phyloP scores from a whole-genome alignment of 2,329 filamentous ascomycete genomes.

The Fusarium udum region DNA sequence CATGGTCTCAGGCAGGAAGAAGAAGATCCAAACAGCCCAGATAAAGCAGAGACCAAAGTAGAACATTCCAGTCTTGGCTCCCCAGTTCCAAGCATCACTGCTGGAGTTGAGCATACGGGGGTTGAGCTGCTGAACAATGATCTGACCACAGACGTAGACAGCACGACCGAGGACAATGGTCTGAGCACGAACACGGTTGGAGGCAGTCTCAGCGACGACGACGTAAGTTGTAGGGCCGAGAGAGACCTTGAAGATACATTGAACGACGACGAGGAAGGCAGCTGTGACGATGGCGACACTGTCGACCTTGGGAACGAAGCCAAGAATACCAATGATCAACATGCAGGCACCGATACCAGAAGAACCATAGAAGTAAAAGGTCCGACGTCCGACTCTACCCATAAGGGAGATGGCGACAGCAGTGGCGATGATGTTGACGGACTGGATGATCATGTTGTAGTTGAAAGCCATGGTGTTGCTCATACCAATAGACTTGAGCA shows the following conservation, averaged over 20 bases:
- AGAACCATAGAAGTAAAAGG: constrained; percentile 54
- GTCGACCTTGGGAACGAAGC: constrained; percentile 43
- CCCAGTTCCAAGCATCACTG: constrained; percentile 56
- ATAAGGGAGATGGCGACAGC: constrained; percentile 52
- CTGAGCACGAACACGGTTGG: constrained; percentile 57
- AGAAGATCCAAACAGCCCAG: constrained; percentile 60
- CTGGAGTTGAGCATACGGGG: constrained; percentile 57
- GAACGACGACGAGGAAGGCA: constrained; percentile 52
- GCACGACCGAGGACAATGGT: constrained; percentile 57
- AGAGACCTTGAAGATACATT: constrained; percentile 61
- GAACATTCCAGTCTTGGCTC: constrained; percentile 58
- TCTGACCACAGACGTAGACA: constrained; percentile 53
- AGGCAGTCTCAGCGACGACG: constrained; percentile 68
- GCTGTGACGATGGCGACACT: constrained; percentile 43
- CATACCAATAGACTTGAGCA: constrained; percentile 62
- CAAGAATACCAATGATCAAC: constrained; percentile 54
- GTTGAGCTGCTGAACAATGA: constrained; percentile 52
- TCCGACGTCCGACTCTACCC: constrained; percentile 51
- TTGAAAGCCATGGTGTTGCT: constrained; percentile 53
- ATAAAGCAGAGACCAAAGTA: constrained; percentile 55
- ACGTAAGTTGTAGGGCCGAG: constrained; percentile 77
- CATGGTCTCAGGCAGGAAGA: constrained; percentile 63
- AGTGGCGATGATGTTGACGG: constrained; percentile 54
- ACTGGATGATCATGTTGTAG: constrained; percentile 59
- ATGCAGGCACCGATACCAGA: constrained; percentile 51